Base-by-base conservation (phyloP, 768 basidiomycete species). In the Tephrocybe rancida region DNA sequence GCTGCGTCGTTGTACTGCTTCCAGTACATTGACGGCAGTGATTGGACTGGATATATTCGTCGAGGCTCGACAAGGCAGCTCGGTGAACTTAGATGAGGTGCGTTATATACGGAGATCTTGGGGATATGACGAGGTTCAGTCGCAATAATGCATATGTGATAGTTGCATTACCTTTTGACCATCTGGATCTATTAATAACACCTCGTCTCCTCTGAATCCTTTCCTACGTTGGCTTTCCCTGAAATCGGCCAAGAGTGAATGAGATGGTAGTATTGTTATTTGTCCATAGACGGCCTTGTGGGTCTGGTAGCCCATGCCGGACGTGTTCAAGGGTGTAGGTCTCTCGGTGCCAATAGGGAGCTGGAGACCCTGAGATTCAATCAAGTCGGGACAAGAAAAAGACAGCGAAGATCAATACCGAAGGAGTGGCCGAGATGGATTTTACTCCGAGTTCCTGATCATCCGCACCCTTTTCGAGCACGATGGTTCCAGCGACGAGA, bases 141-240 rank as follows among this genome's bases (percentile, higher is more conserved):
- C n/a, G 14, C 18, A 50, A 27, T 41, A 14, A 16, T 30, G n/a
- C n/a, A n/a, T n/a, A n/a, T 37, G 35, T 37, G 35, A 13, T 16
- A 6, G 16, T 13, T 4, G 16, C 5, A 26, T 62, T 41, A 78
- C 81, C 61, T 71, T 62, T 2, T 45, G 41, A 6, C 79, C 80
- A 43, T 71, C 66, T 21, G 74, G 51, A 60, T 69, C 69, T 26
- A 83, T 66, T 22, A 79, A 51, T 21, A 83, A 59, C 10, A 83
- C 78, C 56, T 80, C 72, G 11, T 73, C 65, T 5, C 79, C 82
- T 55, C 70, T 75, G 25, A 70, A 63, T 5, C 78, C 77, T 35
- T 70, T 74, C 42, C 78, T 68, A 4, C 80, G 73, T 55, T 82
- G 78, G 25, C 76, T 75, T 64, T 82, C 79, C n/a, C 82, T 76